Evolutionary conservation across 1,139 yeast species (phyloP), one percentile per base, ranked within the genome.

Genomic region (Blastobotrys apis): DNA sequence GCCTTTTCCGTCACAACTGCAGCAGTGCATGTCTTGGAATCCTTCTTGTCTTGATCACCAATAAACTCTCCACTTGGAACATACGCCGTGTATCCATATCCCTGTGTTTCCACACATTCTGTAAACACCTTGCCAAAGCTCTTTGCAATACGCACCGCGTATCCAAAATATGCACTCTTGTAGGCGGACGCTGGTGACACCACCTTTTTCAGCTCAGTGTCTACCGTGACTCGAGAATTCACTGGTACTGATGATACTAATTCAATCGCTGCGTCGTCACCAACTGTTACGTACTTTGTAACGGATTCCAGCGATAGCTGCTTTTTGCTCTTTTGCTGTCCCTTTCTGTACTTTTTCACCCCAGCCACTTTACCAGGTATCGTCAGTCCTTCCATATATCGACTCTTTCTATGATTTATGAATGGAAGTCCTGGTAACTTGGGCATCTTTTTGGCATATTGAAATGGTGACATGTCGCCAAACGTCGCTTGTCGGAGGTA

Each of bases 201-300:
- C 5, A 86, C 77, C 45, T 74, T 75, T 46, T 73, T 74, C 25
- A 75, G 75, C 44, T 76, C 70, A 25, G 78, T 57, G 57, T 88
- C 88, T 1, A 88, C 87, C 0, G 95, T 85, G 5, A 88, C 95
- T 53, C 95, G 68, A 4, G 84, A 85, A 55, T 84, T 80, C 0
- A 78, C 75, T 1, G 95, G 95, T 1, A 86, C 80, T 49, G 80
- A 80, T 48, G 77, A 78, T n/a, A 47, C 43, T 47, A 88, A 69
- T 58, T 80, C 81, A 32, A 86, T 55, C 5, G 80, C 71, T 45
- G 74, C 66, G 1, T 70, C 66, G 41, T 71, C 74, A 1, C 97
- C 97, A 41, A 87, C 72, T 57, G 86, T 86, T 39, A 88, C 84
- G 57, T 72, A 84, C 53, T 79, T 80, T 8, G 96, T 86, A 35